phyloP scores from a whole-genome alignment of 2,329 filamentous ascomycete species.

The Triangularia setosa region DNA sequence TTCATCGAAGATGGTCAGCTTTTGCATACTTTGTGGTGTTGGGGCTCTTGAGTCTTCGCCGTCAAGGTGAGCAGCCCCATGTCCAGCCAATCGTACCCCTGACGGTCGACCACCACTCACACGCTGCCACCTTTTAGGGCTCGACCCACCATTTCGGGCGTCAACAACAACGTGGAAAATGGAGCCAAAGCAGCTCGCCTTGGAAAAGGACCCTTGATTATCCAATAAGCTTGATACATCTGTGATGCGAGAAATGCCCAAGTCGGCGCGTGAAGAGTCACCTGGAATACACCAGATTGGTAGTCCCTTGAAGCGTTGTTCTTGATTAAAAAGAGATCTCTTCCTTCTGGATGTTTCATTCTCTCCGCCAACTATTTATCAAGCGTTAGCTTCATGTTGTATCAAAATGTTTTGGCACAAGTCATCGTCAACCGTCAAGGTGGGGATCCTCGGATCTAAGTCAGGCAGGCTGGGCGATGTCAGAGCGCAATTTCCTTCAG shows the following conservation, averaged over 20 bases:
- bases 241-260: constrained; percentile 1
- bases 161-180: constrained; percentile 3
- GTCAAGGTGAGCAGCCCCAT: background rate
- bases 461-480: background rate
- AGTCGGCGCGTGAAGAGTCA: constrained; percentile 1
- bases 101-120: background rate
- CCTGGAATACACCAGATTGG: background rate
- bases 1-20: background rate
- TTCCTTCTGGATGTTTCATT: background rate
- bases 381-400: background rate
- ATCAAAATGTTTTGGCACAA: background rate
- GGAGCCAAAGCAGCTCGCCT: background rate
- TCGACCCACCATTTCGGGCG: background rate
- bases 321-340: background rate
- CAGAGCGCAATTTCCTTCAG: background rate
- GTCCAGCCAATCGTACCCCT: background rate
- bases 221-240: constrained; percentile 5
- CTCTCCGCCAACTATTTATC: background rate
- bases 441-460: background rate
- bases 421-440: background rate
- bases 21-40: background rate
- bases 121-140: background rate
- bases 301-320: background rate
- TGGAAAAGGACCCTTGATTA: background rate
- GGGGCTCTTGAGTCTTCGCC: background rate